Conservation (phyloP, 2,329 filamentous ascomycete genomes). For the Alternaria hordeiaustralica region DNA sequence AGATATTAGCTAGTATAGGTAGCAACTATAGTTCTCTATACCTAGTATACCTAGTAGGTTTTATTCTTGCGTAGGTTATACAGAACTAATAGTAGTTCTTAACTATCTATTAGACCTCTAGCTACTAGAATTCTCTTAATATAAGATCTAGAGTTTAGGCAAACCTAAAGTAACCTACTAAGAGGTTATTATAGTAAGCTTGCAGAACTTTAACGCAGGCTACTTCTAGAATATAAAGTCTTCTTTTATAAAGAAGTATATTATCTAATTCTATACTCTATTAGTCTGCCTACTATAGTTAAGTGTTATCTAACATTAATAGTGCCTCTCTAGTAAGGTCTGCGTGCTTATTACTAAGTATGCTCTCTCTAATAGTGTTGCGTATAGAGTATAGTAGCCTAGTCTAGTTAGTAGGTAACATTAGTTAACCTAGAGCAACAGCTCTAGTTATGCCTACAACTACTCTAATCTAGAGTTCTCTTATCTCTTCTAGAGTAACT, state of each 20-base stretch:
- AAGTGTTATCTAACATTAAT: not conserved
- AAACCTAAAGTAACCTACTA: not conserved
- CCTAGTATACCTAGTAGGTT: too few relatives aligned
- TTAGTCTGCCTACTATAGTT: not conserved
- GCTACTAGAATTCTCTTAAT: too few relatives aligned
- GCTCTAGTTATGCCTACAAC: not conserved
- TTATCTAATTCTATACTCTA: not conserved
- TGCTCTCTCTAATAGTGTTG: too few relatives aligned
- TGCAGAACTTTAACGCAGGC: not conserved
- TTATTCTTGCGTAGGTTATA: too few relatives aligned
- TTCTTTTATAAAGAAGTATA: not conserved
- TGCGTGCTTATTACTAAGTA: not conserved
- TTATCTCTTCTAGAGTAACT: too few relatives aligned
- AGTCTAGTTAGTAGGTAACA: too few relatives aligned
- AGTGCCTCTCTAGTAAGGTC: not conserved
- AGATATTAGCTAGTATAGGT: too few relatives aligned
- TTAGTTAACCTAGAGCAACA: not conserved
- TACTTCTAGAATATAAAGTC: not conserved
- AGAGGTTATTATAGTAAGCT: not conserved
- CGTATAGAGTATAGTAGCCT: not conserved
- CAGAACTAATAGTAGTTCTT: too few relatives aligned
- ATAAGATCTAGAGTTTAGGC: too few relatives aligned
- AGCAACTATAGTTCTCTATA: too few relatives aligned
- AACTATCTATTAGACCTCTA: too few relatives aligned
- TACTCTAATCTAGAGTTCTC: too few relatives aligned